These are phyloP conservation scores for Hebeloma cylindrosporum DNA, from an alignment of 768 basidiomycete species.

Conservation along the genomic window DNA sequence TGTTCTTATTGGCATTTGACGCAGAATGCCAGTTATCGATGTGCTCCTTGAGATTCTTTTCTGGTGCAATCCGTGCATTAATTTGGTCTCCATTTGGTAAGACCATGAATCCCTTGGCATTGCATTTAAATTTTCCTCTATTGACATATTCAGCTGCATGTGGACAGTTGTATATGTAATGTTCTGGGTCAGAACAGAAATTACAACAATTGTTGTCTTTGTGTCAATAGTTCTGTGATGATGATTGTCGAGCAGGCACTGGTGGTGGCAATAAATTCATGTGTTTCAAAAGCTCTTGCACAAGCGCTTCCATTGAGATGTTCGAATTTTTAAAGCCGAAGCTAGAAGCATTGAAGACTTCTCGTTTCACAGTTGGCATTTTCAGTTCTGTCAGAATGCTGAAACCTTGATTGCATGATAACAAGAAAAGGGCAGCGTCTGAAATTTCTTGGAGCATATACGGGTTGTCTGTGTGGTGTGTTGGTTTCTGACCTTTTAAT, in stretches of 20 bases:
- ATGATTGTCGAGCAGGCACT: too few relatives aligned
- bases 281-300: too few relatives aligned
- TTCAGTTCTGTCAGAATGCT: background rate
- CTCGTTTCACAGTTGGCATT: background rate
- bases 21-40: background rate
- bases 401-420: background rate
- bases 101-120: background rate
- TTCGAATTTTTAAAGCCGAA: too few relatives aligned
- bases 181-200: background rate
- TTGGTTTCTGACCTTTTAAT: background rate
- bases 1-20: background rate
- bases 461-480: constrained; percentile 2
- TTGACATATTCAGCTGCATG: background rate
- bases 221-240: too few relatives aligned
- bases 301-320: too few relatives aligned
- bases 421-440: background rate
- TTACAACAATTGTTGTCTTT: too few relatives aligned
- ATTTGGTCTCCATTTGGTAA: background rate
- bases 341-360: constrained; percentile 1
- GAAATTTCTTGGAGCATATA: background rate
- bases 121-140: background rate
- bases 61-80: background rate
- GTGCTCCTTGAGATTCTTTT: background rate
- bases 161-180: background rate
- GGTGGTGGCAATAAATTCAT: too few relatives aligned